Evolutionary conservation across 225 moss, liverwort and hornwort species (phyloP).

Genomic region (Pleurozium schreberi): DNA sequence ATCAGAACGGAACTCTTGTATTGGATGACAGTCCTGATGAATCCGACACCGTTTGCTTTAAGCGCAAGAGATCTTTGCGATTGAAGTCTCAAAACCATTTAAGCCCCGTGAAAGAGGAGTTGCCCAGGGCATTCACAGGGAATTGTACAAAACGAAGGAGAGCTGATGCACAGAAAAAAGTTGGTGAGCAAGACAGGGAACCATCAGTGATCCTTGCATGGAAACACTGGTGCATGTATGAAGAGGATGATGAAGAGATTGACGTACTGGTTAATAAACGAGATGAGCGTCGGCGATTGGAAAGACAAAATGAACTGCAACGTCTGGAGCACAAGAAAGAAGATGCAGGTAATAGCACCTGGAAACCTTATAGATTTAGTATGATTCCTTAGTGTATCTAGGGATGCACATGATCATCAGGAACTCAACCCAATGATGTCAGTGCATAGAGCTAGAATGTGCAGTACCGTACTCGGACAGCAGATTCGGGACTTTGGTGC

Average conservation of each 20-base stretch:
- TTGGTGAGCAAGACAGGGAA: constrained; percentile 32
- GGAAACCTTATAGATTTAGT: background rate
- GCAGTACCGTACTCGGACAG: background rate
- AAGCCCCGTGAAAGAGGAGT: constrained; percentile 24
- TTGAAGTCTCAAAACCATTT: constrained; percentile 29
- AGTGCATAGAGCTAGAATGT: background rate
- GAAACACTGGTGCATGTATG: constrained; percentile 56
- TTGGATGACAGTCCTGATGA: constrained; percentile 39
- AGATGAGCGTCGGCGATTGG: constrained; percentile 45
- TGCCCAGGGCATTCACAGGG: background rate
- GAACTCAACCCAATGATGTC: background rate
- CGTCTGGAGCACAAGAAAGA: constrained; percentile 14
- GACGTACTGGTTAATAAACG: constrained; percentile 43
- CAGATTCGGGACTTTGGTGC: background rate
- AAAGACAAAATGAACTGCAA: constrained; percentile 25
- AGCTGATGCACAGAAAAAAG: constrained; percentile 11
- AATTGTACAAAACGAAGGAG: constrained; percentile 25
- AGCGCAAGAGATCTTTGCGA: constrained; percentile 38
- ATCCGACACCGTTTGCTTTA: constrained; percentile 16
- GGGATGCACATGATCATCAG: background rate
- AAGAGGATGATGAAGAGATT: constrained; percentile 45
- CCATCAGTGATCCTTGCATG: constrained; percentile 53
- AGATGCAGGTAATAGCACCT: constrained; percentile 14
- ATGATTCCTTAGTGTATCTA: background rate
- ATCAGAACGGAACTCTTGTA: background rate